phyloP scores from a whole-genome alignment of 169 alveolate species.

The Ichthyophthirius multifiliis region DNA sequence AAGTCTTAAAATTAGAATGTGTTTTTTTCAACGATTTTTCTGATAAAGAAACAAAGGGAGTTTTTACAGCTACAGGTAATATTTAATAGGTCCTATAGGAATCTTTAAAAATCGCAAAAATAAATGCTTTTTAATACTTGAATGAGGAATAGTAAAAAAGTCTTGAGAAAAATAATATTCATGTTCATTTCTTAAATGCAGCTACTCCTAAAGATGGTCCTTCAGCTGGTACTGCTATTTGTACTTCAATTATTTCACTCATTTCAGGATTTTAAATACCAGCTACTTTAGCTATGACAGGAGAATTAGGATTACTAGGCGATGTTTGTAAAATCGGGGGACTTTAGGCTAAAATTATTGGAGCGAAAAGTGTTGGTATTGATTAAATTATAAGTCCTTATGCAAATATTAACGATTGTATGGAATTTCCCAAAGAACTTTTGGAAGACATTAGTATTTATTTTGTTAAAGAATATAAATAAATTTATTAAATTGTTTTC shows the following conservation, averaged over 20 bases:
- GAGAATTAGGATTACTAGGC: slow-evolving; percentile 62
- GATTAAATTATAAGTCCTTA: not conserved
- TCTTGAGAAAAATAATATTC: slow-evolving; percentile 34
- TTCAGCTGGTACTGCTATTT: slow-evolving; percentile 63
- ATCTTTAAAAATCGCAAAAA: slow-evolving; percentile 51
- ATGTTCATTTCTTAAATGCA: slow-evolving; percentile 60
- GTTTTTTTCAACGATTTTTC: slow-evolving; percentile 9
- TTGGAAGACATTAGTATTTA: slow-evolving; percentile 13
- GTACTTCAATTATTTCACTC: slow-evolving; percentile 48
- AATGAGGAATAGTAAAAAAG: slow-evolving; percentile 15
- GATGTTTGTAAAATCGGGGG: slow-evolving; percentile 57
- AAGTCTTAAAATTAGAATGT: slow-evolving; percentile 22
- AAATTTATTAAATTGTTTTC: slow-evolving; percentile 7
- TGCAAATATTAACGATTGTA: slow-evolving; percentile 11
- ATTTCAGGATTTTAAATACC: slow-evolving; percentile 21
- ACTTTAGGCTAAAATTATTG: slow-evolving; percentile 5
- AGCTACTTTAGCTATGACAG: slow-evolving; percentile 59
- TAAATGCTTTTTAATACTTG: slow-evolving; percentile 49
- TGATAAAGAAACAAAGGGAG: slow-evolving; percentile 18
- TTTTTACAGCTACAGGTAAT: slow-evolving; percentile 44
- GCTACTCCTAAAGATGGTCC: slow-evolving; percentile 77
- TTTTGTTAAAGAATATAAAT: slow-evolving; percentile 16
- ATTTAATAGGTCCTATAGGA: slow-evolving; percentile 60
- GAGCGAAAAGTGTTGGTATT: slow-evolving; percentile 1
- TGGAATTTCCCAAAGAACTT: slow-evolving; percentile 11